Evolutionary conservation across 805 yeast species (phyloP).

Genomic region (Alloascoidea hylecoeti): DNA sequence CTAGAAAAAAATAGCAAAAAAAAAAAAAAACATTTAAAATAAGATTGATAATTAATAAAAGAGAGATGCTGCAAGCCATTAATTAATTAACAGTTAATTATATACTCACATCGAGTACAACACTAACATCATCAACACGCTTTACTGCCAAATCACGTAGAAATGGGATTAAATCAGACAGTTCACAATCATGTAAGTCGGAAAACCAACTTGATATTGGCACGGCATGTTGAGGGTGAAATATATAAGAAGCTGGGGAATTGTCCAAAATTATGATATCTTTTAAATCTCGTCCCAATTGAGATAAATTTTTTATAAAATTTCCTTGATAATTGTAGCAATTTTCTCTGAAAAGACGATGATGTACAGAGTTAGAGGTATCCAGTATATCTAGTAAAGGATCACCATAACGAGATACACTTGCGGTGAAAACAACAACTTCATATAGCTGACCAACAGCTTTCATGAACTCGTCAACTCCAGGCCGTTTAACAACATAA

Average conservation of each 20-base stretch:
- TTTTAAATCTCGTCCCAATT: slow-evolving; percentile 80
- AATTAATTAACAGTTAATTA: too few relatives aligned
- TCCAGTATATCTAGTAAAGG: slow-evolving; percentile 87
- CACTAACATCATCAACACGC: slow-evolving; percentile 70
- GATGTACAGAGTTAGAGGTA: slow-evolving; percentile 62
- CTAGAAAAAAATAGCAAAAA: not conserved
- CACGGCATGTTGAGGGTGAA: slow-evolving; percentile 96
- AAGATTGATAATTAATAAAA: too few relatives aligned
- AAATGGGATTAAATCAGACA: slow-evolving; percentile 82
- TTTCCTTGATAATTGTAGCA: slow-evolving; percentile 91
- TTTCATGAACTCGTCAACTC: slow-evolving; percentile 85
- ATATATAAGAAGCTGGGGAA: slow-evolving; percentile 95
- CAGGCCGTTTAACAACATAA: slow-evolving; percentile 93
- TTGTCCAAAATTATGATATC: slow-evolving; percentile 88
- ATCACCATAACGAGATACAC: slow-evolving; percentile 91
- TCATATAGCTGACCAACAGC: slow-evolving; percentile 80
- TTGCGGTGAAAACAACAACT: slow-evolving; percentile 94
- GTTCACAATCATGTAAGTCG: slow-evolving; percentile 93
- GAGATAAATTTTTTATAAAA: slow-evolving; percentile 86
- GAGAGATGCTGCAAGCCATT: too few relatives aligned
- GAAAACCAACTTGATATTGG: slow-evolving; percentile 98
- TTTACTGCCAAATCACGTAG: slow-evolving; percentile 67
- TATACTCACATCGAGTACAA: slow-evolving; percentile 57
- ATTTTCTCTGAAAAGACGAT: slow-evolving; percentile 85
- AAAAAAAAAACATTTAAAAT: not conserved